Evolutionary conservation across 495 filamentous ascomycete genomes (phyloP), one percentile per base, ranked within the genome.

Genomic region (Penicillium ucsense): DNA sequence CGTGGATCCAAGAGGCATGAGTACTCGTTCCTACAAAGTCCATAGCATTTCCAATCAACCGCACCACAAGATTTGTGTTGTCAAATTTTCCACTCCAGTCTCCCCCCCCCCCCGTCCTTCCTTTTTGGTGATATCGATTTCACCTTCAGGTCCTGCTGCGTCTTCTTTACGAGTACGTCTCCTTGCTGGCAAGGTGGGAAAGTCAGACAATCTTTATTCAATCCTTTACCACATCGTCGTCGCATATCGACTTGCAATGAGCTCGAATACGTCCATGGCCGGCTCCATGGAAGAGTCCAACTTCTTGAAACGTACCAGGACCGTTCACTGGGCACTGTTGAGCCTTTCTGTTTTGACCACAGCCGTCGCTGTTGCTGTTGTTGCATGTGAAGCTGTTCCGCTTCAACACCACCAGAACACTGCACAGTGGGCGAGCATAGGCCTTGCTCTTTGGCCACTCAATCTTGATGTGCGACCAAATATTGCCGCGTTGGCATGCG

Each of bases 361-460:
- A 30, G 37, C 37, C 8, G 44, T 55, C n/a, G 57, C 70, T 4
- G 50, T 72, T 11, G 62, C 70, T 3, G 49, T 71, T 41, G 62
- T 76, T 11, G 64, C 55, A 12, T 74, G 71, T 47, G 67, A 70
- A 37, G 68, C 60, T 4, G 60, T 62, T 4, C 66, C 72, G 31
- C 53, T 73, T 28, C 62, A 55, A 1, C 62, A 70, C 41, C 75
- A 76, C 43, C 59, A 60, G 11, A 41, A 38, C 27, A 76, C 74
- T 3, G 57, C 57, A 28, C 38, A 60, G 31, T 67, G 61, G 48
- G 61, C 55, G 9, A 56, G 55, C 38, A 54, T 64, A 35, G 61
- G 70, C 38, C 62, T 78, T 7, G 67, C 65, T 4, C 58, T 78
- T 3, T 78, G 75, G 75, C 75, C 75, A 6, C 41, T 67, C 46